These are phyloP conservation scores for Selaginella moellendorffii DNA, from an alignment of 75 land plant genomes.

Conservation along the genomic window DNA sequence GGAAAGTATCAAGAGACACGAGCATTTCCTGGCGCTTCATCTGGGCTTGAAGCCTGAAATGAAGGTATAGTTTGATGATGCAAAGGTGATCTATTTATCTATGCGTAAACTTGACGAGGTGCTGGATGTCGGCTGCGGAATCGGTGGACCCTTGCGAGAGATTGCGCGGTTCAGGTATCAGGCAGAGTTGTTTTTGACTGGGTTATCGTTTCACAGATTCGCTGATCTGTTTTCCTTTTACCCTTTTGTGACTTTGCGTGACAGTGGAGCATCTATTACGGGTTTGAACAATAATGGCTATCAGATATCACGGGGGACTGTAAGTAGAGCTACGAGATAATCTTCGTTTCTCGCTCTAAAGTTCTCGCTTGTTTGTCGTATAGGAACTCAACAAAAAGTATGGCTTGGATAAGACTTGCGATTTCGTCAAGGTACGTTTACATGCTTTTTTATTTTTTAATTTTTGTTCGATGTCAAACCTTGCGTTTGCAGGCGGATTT, in stretches of 20 bases:
- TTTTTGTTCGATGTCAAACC: neutral
- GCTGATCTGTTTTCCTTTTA: no score
- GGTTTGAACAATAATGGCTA: constrained; percentile 95
- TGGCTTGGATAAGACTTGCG: constrained; percentile 56
- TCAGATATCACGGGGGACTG: constrained; percentile 79
- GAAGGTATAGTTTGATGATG: constrained; percentile 38
- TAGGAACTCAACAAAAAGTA: constrained; percentile 64
- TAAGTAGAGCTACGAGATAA: constrained; percentile 20
- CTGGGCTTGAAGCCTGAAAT: constrained; percentile 68
- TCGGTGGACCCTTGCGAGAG: constrained; percentile 92
- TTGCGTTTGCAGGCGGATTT: constrained; percentile 69
- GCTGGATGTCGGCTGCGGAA: constrained; percentile 95
- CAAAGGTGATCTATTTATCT: neutral
- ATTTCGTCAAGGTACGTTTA: constrained; percentile 57
- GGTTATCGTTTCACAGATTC: no score
- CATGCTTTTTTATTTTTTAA: neutral
- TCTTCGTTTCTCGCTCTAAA: no score
- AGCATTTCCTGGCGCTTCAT: constrained; percentile 88
- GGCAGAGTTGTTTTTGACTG: no score
- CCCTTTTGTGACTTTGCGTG: no score
- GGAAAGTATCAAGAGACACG: constrained; percentile 95
- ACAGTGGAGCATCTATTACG: constrained; percentile 62
- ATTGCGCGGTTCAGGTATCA: constrained; percentile 79
- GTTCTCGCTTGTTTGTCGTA: neutral
- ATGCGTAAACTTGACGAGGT: constrained; percentile 31